Conservation (phyloP, 2,329 filamentous ascomycete species). For the Malbranchea cinnamomea region DNA sequence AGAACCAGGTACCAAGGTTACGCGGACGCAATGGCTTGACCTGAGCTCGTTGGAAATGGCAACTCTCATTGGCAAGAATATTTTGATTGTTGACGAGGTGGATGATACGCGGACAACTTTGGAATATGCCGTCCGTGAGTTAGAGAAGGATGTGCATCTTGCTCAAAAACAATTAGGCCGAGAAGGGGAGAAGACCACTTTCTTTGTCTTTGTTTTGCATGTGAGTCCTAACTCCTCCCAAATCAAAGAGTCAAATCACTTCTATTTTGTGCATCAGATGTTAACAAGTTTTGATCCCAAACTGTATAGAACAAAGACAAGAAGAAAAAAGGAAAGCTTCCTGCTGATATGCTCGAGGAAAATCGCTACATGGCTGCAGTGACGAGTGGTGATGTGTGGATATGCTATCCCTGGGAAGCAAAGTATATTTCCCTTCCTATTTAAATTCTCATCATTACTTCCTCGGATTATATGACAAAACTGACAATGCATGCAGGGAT, state of each 20-base stretch:
- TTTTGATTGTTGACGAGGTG: constrained; percentile 88
- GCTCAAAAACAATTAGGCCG: constrained; percentile 60
- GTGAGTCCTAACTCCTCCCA: constrained; percentile 35
- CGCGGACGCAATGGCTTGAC: constrained; percentile 96
- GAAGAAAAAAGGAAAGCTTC: constrained; percentile 76
- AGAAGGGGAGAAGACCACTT: constrained; percentile 61
- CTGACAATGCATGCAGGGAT: constrained; percentile 36
- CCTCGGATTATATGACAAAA: neutral
- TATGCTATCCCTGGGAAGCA: constrained; percentile 98
- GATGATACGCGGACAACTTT: constrained; percentile 90
- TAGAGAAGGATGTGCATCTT: constrained; percentile 83
- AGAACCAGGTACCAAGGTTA: constrained; percentile 79
- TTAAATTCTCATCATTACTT: neutral
- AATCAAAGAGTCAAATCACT: neutral
- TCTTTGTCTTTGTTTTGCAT: constrained; percentile 91
- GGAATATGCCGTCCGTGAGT: constrained; percentile 82
- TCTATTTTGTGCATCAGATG: neutral
- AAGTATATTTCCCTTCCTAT: constrained; percentile 34
- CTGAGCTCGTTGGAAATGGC: constrained; percentile 72
- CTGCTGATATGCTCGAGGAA: constrained; percentile 57
- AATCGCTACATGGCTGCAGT: constrained; percentile 69
- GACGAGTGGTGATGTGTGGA: constrained; percentile 91
- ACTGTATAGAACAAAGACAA: constrained; percentile 79
- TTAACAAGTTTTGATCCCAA: neutral
- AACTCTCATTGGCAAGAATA: constrained; percentile 78